Evolutionary conservation across 495 filamentous ascomycete species (phyloP).

Genomic region (Sabuloglossum arenarium): DNA sequence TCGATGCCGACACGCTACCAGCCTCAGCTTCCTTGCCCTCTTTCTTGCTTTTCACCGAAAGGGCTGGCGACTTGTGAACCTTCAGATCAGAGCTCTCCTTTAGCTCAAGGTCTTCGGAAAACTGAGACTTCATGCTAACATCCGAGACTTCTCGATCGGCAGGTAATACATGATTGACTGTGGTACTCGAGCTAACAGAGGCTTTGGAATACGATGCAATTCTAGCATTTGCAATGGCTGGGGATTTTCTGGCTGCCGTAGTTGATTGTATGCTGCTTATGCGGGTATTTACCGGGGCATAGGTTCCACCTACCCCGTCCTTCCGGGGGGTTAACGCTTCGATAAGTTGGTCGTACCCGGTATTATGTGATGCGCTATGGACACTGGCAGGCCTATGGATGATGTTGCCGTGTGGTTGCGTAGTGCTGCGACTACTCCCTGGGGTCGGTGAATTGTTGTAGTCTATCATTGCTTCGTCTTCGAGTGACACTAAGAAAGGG

Average conservation of each 20-base stretch:
- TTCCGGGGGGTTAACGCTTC: conserved; percentile 1
- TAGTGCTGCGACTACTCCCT: neutral
- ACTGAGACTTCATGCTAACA: neutral
- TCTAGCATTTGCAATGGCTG: conserved; percentile 2
- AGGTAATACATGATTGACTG: neutral
- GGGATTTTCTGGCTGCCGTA: neutral
- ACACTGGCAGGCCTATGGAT: neutral
- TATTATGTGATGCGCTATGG: neutral
- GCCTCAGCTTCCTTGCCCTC: neutral
- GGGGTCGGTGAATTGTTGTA: neutral
- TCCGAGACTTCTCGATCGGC: conserved; percentile 1
- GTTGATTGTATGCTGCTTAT: conserved; percentile 1
- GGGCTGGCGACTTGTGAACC: neutral
- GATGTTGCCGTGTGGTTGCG: neutral
- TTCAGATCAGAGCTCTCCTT: neutral
- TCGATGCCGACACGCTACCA: neutral
- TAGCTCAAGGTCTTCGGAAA: conserved; percentile 2
- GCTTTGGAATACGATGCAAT: conserved; percentile 1
- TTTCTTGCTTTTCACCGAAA: conserved; percentile 1
- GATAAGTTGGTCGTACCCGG: conserved; percentile 2
- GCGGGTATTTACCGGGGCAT: conserved; percentile 1
- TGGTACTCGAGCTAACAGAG: neutral
- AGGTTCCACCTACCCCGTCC: neutral
- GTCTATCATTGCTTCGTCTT: conserved; percentile 2
- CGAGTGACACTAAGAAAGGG: neutral